Evolutionary conservation across 2,329 filamentous ascomycete species (phyloP).

Genomic region (Colletotrichum acutatum): DNA sequence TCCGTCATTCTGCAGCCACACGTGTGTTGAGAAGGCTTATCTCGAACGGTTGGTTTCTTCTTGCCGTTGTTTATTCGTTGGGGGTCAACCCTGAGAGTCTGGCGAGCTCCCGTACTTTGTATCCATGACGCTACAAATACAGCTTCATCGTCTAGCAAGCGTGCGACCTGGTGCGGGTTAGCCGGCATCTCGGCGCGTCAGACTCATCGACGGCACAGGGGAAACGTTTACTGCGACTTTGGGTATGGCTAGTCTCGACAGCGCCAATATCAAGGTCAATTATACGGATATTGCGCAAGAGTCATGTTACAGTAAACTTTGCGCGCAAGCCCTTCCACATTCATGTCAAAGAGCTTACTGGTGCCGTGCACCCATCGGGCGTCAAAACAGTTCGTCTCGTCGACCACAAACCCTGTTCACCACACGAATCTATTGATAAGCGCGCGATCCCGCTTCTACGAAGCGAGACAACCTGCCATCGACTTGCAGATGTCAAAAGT

Average conservation of each 20-base stretch:
- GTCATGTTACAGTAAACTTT: background rate
- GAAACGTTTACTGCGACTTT: background rate
- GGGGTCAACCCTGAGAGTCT: background rate
- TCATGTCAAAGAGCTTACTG: background rate
- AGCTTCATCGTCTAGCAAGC: background rate
- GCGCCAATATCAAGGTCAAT: background rate
- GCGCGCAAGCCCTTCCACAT: background rate
- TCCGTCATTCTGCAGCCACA: constrained; percentile 27
- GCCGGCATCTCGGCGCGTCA: background rate
- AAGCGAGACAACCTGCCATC: background rate
- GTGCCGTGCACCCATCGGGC: background rate
- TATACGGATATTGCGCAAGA: background rate
- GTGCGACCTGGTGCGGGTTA: background rate
- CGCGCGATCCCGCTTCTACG: background rate
- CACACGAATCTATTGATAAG: constrained; percentile 1
- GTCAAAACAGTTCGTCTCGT: constrained; percentile 12
- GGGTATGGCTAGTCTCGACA: background rate
- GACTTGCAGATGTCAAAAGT: background rate
- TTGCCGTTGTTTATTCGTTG: background rate
- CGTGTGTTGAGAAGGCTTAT: constrained; percentile 22
- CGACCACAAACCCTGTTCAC: background rate
- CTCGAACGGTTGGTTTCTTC: constrained; percentile 12
- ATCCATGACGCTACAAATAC: background rate
- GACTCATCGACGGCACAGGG: background rate
- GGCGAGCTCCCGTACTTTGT: background rate